Percentiles rank a stretch among this genome's conserved stretches.
These are phyloP conservation scores for Myxozyma neglecta DNA, from an alignment of 805 yeast genomes.

Conservation along the genomic window DNA sequence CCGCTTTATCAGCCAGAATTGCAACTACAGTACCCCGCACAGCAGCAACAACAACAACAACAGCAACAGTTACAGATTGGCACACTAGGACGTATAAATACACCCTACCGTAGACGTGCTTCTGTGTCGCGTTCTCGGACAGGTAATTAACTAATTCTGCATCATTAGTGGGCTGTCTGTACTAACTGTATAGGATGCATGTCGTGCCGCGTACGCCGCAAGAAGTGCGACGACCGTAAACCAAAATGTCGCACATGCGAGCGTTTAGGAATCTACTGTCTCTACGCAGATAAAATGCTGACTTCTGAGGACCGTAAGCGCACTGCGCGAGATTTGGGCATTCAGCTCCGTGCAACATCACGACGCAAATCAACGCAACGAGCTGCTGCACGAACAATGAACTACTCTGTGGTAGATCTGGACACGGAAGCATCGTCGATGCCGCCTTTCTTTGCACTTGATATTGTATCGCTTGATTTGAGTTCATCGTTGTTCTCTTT, in stretches of 20 bases:
- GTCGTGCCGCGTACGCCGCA: conserved; percentile 28
- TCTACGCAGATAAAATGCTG: conserved; percentile 21
- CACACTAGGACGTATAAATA: background rate
- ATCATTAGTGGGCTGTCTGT: background rate
- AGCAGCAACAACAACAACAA: background rate
- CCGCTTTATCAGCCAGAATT: no score
- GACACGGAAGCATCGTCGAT: background rate
- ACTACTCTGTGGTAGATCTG: background rate
- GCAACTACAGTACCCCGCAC: no score
- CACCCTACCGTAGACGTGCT: conserved; percentile 1
- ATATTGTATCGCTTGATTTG: conserved; percentile 10
- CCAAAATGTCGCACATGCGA: conserved; percentile 19
- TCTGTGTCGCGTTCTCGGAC: conserved; percentile 16
- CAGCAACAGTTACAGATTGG: background rate
- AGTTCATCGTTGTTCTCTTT: background rate
- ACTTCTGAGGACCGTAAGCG: conserved; percentile 11
- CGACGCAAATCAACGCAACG: background rate
- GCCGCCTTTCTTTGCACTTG: conserved; percentile 3
- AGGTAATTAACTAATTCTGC: background rate
- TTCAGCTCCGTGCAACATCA: conserved; percentile 8
- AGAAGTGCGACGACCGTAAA: conserved; percentile 25
- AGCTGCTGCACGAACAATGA: background rate
- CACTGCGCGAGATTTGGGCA: conserved; percentile 14
- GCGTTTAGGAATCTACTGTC: conserved; percentile 16
- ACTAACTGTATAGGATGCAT: conserved; percentile 20